phyloP scores from a whole-genome alignment of 2,329 filamentous ascomycete genomes.

The Rugonectria rugulosa region DNA sequence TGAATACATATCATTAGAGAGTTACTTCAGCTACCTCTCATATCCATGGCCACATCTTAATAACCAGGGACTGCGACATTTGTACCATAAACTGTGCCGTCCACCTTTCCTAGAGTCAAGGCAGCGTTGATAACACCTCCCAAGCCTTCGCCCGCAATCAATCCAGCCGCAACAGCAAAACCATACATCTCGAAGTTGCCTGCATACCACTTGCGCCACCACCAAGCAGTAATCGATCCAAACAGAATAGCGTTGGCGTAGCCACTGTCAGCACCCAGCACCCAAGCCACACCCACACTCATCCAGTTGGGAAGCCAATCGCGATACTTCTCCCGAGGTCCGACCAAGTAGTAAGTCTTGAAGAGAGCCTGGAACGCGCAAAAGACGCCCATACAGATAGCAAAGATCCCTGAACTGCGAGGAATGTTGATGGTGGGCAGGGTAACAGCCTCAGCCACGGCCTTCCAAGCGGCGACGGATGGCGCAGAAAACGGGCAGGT shows the following conservation, averaged over 20 bases:
- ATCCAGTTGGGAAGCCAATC: slow-evolving; percentile 70
- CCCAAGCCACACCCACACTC: slow-evolving; percentile 66
- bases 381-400: slow-evolving; percentile 61
- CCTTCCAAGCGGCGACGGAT: slow-evolving; percentile 71
- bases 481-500: slow-evolving; percentile 67
- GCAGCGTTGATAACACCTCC: slow-evolving; percentile 67
- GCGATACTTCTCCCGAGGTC: slow-evolving; percentile 60
- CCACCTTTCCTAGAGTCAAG: slow-evolving; percentile 47
- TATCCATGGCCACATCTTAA: too few species aligned
- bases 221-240: slow-evolving; percentile 59
- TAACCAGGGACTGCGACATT: slow-evolving; percentile 26
- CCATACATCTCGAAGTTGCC: slow-evolving; percentile 62
- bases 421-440: slow-evolving; percentile 64
- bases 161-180: slow-evolving; percentile 66
- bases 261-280: slow-evolving; percentile 60
- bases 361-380: slow-evolving; percentile 59
- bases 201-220: slow-evolving; percentile 62
- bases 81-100: slow-evolving; percentile 35
- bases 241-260: slow-evolving; percentile 66
- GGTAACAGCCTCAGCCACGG: slow-evolving; percentile 68
- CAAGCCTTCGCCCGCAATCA: slow-evolving; percentile 70
- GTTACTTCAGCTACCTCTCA: too few species aligned
- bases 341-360: slow-evolving; percentile 62
- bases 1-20: too few species aligned
- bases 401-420: slow-evolving; percentile 61